Evolutionary conservation across 352 stramenopile genomes (phyloP), one percentile per base, ranked within the genome.

Genomic region (Phytophthora nicotianae): DNA sequence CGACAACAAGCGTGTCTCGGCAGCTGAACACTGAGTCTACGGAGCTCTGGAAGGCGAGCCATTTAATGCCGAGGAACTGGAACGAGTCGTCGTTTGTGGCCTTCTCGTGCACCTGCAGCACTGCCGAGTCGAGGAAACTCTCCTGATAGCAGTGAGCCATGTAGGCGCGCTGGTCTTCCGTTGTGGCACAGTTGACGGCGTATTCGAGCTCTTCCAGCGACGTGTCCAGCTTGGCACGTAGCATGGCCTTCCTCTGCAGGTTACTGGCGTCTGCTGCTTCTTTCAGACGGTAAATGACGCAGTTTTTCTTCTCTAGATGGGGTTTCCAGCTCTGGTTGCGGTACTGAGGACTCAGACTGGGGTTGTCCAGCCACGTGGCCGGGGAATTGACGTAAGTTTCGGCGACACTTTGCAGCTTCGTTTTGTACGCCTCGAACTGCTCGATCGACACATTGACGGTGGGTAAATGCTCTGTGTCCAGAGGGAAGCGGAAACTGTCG

Each of bases 51-150:
- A 82, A 87, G 4, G 81, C 81, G 14, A 83, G 52, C 80, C 84
- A 93, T 61, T 93, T 93, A 58, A 95, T 50, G 13, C 81, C 84
- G 41, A 91, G 58, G 45, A 90, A 91, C 46, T 72, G 77, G 63
- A 89, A 89, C 50, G 82, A 71, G 50, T 93, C 84, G 4, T 70
- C 83, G 21, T 56, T 65, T 3, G 62, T 63, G 2, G 70, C 63
- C 20, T 75, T 58, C 32, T 86, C 74, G 19, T 79, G 43, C 9
- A 91, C 72, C 46, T 93, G 77, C n/a, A 95, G 58, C 27, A 95
- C 82, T 4, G 79, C 81, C 16, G 74, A 73, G 66, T 93, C 86
- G 19, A 95, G 61, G 58, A 93, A 93, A 27, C 70, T 77, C 19
- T 90, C 77, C 26, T 89, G 78, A 50, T 89, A 88, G 40, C 82